Percentiles rank a stretch among this genome's conserved stretches.
Conservation (phyloP, 495 filamentous ascomycete genomes). For the Neurospora tetrasperma region DNA sequence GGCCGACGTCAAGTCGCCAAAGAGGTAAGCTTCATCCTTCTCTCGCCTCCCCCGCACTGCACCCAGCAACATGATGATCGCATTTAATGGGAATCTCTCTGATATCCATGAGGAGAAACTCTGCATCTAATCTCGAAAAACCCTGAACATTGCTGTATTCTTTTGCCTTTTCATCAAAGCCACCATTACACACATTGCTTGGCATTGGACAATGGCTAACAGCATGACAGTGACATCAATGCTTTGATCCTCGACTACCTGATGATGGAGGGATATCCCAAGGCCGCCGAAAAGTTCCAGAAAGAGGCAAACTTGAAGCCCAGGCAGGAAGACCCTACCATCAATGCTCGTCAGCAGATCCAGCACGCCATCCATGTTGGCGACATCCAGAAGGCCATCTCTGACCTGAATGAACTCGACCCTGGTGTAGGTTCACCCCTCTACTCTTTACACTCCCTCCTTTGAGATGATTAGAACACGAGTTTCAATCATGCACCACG, state of each 20-base stretch:
- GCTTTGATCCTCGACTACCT: constrained; percentile 94
- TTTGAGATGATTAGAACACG: constrained; percentile 76
- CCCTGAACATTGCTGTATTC: constrained; percentile 10
- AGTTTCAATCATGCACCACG: constrained; percentile 98
- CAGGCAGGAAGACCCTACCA: constrained; percentile 56
- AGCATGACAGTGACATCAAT: constrained; percentile 72
- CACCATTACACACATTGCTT: neutral
- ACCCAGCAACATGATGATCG: constrained; percentile 62
- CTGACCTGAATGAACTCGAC: constrained; percentile 79
- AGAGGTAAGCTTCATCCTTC: constrained; percentile 56
- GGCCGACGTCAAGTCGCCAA: constrained; percentile 77
- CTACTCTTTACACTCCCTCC: constrained; percentile 13
- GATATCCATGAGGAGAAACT: constrained; percentile 82
- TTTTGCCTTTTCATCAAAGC: constrained; percentile 53
- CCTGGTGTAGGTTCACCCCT: constrained; percentile 59
- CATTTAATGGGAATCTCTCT: constrained; percentile 99
- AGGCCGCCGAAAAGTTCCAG: constrained; percentile 86
- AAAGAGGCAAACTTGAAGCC: constrained; percentile 81
- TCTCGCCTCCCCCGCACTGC: constrained; percentile 11
- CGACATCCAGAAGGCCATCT: constrained; percentile 74
- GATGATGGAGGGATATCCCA: constrained; percentile 89
- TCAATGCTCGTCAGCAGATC: constrained; percentile 69
- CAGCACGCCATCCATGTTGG: constrained; percentile 71
- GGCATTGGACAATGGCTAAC: constrained; percentile 4
- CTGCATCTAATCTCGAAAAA: constrained; percentile 32